Conservation (phyloP, 2,329 filamentous ascomycete genomes). For the Aspergillus ochraceoroseus region DNA sequence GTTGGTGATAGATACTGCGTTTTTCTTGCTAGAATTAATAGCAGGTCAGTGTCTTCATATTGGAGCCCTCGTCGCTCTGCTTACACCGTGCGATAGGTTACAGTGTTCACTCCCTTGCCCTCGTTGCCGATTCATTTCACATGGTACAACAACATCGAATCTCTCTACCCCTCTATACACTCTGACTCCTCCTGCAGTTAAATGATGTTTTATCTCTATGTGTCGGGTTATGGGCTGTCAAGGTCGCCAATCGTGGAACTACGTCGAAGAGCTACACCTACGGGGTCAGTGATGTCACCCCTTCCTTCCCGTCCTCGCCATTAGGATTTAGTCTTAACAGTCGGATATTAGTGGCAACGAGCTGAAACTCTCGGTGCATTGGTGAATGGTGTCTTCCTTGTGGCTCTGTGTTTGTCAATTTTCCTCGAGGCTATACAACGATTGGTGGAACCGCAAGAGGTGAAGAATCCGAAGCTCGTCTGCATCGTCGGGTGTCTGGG, state of each 20-base stretch:
- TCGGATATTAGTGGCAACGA: slow-evolving; percentile 69
- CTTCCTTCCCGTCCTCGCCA: slow-evolving; percentile 2
- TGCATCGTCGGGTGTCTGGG: slow-evolving; percentile 84
- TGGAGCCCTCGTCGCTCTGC: slow-evolving; percentile 1
- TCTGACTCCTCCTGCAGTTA: slow-evolving; percentile 51
- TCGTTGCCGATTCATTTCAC: slow-evolving; percentile 96
- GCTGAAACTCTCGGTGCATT: slow-evolving; percentile 94
- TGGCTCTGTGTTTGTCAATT: slow-evolving; percentile 93
- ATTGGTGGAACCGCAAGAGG: slow-evolving; percentile 84
- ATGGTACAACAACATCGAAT: slow-evolving; percentile 60
- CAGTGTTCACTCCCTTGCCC: slow-evolving; percentile 80
- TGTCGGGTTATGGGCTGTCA: slow-evolving; percentile 93
- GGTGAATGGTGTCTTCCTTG: slow-evolving; percentile 95
- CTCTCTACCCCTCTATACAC: slow-evolving; percentile 1
- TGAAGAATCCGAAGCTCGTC: slow-evolving; percentile 78
- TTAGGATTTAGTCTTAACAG: slow-evolving; percentile 13
- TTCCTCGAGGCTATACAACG: slow-evolving; percentile 91
- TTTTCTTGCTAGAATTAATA: slow-evolving; percentile 85
- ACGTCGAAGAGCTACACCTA: slow-evolving; percentile 89
- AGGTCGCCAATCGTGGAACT: slow-evolving; percentile 74
- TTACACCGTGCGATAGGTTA: slow-evolving; percentile 52
- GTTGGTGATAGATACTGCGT: slow-evolving; percentile 79
- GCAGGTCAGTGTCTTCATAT: slow-evolving; percentile 50
- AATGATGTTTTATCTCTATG: slow-evolving; percentile 95
- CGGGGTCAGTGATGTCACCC: slow-evolving; percentile 57